A percentile compares a stretch with the other conserved stretches of the same genome.
These are phyloP conservation scores for Penicillium sp. DNA, from an alignment of 2,329 filamentous ascomycete species.

Conservation along the genomic window DNA sequence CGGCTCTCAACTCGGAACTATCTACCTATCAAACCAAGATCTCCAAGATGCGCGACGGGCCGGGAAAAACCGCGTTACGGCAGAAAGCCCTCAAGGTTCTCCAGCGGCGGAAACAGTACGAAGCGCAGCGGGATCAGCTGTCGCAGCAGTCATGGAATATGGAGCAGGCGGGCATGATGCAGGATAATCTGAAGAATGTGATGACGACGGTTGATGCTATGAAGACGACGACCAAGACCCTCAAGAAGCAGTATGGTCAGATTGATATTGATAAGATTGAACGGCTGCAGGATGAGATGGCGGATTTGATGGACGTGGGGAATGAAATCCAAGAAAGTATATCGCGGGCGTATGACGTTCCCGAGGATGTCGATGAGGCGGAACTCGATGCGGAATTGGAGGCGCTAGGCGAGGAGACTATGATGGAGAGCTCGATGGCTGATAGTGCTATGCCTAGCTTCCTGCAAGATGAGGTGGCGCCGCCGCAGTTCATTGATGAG, in stretches of 20 bases:
- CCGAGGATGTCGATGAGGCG: slow-evolving; percentile 92
- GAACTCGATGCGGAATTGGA: slow-evolving; percentile 95
- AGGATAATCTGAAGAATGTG: slow-evolving; percentile 95
- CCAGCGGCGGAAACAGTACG: slow-evolving; percentile 87
- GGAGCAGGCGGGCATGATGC: slow-evolving; percentile 97
- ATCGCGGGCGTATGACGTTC: slow-evolving; percentile 81
- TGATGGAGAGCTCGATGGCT: slow-evolving; percentile 63
- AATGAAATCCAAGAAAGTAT: slow-evolving; percentile 98
- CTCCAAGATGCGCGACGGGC: slow-evolving; percentile 85
- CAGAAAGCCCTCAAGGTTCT: slow-evolving; percentile 90
- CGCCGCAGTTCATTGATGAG: slow-evolving; percentile 84
- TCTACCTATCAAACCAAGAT: slow-evolving; percentile 79
- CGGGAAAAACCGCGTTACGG: slow-evolving; percentile 83
- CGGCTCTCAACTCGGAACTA: slow-evolving; percentile 83
- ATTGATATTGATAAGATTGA: slow-evolving; percentile 97
- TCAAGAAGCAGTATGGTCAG: slow-evolving; percentile 91
- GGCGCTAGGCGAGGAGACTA: slow-evolving; percentile 85
- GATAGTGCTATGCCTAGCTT: slow-evolving; percentile 66
- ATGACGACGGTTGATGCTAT: slow-evolving; percentile 98
- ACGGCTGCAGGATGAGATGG: slow-evolving; percentile 96
- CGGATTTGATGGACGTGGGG: slow-evolving; percentile 89
- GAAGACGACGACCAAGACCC: slow-evolving; percentile 89
- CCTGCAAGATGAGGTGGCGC: slow-evolving; percentile 78
- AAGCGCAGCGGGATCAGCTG: slow-evolving; percentile 84
- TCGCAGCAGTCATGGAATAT: slow-evolving; percentile 97